Percentiles rank a stretch among this genome's conserved stretches.
Conservation (phyloP, 2,329 filamentous ascomycete species). For the Ceratocystis papillata region DNA sequence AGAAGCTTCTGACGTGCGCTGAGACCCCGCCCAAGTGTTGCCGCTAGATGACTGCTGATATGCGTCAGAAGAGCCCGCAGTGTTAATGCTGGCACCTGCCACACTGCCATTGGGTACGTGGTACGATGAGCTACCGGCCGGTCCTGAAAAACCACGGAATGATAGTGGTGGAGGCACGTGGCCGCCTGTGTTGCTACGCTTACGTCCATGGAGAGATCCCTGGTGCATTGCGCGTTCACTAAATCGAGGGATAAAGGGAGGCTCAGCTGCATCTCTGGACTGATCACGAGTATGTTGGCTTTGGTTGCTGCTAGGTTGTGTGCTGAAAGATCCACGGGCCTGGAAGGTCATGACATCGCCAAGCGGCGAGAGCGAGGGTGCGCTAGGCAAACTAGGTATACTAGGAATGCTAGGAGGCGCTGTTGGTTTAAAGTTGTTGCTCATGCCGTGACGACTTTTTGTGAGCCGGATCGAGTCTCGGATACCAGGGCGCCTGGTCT, state of each 20-base stretch:
- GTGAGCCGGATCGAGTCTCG: conserved; percentile 83
- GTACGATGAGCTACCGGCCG: conserved; percentile 35
- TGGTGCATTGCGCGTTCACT: conserved; percentile 40
- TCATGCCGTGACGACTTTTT: conserved; percentile 43
- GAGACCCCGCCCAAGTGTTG: conserved; percentile 30
- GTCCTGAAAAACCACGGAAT: conserved; percentile 67
- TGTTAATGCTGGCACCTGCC: conserved; percentile 46
- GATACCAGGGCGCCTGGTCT: conserved; percentile 48
- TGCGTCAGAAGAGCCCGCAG: conserved; percentile 50
- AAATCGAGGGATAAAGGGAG: conserved; percentile 62
- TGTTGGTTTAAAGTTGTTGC: conserved; percentile 30
- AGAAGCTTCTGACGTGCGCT: conserved; percentile 47
- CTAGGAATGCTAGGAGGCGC: conserved; percentile 43
- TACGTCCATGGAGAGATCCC: conserved; percentile 56
- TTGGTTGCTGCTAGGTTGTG: conserved; percentile 28
- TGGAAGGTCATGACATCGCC: conserved; percentile 25
- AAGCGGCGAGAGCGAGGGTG: conserved; percentile 24
- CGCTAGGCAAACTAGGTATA: conserved; percentile 41
- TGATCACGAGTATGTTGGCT: conserved; percentile 39
- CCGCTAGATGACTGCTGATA: conserved; percentile 42
- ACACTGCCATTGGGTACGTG: conserved; percentile 47
- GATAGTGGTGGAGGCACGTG: conserved; percentile 58
- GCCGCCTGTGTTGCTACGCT: conserved; percentile 80
- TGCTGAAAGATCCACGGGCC: conserved; percentile 34
- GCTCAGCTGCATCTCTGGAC: conserved; percentile 54